phyloP scores from a whole-genome alignment of 495 filamentous ascomycete species.

The Articulospora tetracladia region DNA sequence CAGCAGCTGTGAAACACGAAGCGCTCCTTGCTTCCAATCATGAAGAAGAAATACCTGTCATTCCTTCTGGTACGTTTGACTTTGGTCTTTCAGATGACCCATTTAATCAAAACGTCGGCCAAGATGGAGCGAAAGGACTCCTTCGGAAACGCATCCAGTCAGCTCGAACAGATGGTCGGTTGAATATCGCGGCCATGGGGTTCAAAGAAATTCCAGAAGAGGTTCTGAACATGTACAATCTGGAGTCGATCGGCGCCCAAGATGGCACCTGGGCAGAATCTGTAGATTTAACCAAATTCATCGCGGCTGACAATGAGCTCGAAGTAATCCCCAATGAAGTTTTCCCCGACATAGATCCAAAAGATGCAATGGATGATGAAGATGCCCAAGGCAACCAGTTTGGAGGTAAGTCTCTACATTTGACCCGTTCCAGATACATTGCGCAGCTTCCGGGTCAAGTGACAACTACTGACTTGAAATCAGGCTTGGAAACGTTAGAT shows the following conservation, averaged over 20 bases:
- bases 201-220: conserved; percentile 76
- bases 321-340: conserved; percentile 63
- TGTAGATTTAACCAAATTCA: conserved; percentile 84
- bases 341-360: conserved; percentile 69
- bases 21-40: conserved; percentile 26
- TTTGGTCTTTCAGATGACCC: conserved; percentile 56
- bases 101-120: conserved; percentile 61
- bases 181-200: conserved; percentile 87
- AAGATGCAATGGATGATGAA: conserved; percentile 54
- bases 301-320: conserved; percentile 91
- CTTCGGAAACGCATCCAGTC: conserved; percentile 71
- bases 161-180: conserved; percentile 73
- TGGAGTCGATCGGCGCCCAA: conserved; percentile 48
- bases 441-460: neutral
- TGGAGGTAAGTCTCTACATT: conserved; percentile 45
- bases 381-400: conserved; percentile 71
- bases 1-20: conserved; percentile 40
- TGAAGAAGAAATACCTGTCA: conserved; percentile 40
- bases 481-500: conserved; percentile 67
- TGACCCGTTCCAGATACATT: neutral
- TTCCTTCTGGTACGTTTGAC: conserved; percentile 47
- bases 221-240: conserved; percentile 87
- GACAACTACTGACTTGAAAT: neutral
- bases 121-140: conserved; percentile 55
- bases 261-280: conserved; percentile 82